These are phyloP conservation scores for Jatropha curcas DNA, from an alignment of 345 rosid genomes.

Conservation along the genomic window DNA sequence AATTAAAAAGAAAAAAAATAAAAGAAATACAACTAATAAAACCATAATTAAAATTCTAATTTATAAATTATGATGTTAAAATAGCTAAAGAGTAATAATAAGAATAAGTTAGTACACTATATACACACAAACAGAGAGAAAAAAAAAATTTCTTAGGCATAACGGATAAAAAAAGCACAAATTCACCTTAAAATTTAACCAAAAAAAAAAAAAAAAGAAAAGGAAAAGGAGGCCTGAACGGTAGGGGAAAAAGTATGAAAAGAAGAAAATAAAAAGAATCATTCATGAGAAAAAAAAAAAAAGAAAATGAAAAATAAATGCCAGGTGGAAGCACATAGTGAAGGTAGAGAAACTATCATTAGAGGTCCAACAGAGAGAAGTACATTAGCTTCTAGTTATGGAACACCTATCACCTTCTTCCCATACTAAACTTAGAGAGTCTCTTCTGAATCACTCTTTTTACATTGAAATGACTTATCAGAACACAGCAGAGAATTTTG, in stretches of 20 bases:
- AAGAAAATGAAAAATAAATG: not conserved
- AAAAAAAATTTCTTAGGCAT: no score
- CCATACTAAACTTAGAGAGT: not conserved
- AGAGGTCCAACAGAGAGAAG: constrained; percentile 3
- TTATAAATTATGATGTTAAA: no score
- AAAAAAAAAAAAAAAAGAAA: not conserved
- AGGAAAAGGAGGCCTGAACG: no score
- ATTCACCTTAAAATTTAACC: not conserved
- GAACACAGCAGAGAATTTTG: no score
- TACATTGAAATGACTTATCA: not conserved
- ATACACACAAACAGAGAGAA: no score
- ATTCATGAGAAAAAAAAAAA: no score
- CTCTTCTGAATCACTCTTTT: no score
- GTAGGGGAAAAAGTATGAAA: not conserved
- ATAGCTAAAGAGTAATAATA: no score
- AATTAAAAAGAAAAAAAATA: no score
- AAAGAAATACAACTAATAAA: no score
- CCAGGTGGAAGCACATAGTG: not conserved
- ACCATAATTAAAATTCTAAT: no score
- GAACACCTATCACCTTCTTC: constrained; percentile 10
- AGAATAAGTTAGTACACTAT: no score
- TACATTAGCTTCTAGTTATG: constrained; percentile 15
- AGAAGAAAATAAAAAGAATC: not conserved
- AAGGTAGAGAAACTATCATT: not conserved
- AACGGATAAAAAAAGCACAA: not conserved